phyloP scores from a whole-genome alignment of 768 basidiomycete species.

The Amanita subjunquillea region DNA sequence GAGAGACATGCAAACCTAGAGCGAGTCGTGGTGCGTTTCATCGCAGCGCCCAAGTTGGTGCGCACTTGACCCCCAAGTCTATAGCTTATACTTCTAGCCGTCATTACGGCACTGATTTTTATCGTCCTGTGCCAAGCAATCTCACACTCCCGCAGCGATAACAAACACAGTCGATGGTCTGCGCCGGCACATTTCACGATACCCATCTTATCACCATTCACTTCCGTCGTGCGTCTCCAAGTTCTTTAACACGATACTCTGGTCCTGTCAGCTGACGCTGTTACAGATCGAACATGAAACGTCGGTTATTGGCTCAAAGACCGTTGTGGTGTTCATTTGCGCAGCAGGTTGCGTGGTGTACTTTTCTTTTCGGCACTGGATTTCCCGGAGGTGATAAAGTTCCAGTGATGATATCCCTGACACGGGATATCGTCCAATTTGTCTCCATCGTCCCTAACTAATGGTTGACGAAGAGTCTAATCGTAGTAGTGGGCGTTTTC shows the following conservation, averaged over 20 bases:
- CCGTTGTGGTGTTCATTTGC: constrained; percentile 29
- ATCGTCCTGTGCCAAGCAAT: constrained; percentile 24
- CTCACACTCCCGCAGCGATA: constrained; percentile 14
- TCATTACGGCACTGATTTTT: constrained; percentile 24
- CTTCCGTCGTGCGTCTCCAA: constrained; percentile 49
- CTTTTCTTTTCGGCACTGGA: constrained; percentile 31
- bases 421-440: too few relatives aligned
- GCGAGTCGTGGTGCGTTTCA: constrained; percentile 5
- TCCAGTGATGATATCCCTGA: too few relatives aligned
- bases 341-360: constrained; percentile 32
- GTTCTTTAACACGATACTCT: neutral
- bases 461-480: too few relatives aligned
- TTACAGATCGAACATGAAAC: constrained; percentile 69
- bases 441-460: too few relatives aligned
- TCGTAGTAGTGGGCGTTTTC: too few relatives aligned
- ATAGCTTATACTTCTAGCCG: constrained; percentile 22
- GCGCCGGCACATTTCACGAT: constrained; percentile 61
- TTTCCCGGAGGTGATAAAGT: constrained; percentile 9
- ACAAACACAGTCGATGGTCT: constrained; percentile 19
- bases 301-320: constrained; percentile 44
- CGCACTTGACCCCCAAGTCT: neutral
- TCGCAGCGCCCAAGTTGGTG: neutral
- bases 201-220: constrained; percentile 69
- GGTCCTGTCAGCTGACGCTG: neutral
- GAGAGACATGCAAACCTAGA: constrained; percentile 41